Evolutionary conservation across 257 asterid species (phyloP).

Genomic region (Apocynum venetum): DNA sequence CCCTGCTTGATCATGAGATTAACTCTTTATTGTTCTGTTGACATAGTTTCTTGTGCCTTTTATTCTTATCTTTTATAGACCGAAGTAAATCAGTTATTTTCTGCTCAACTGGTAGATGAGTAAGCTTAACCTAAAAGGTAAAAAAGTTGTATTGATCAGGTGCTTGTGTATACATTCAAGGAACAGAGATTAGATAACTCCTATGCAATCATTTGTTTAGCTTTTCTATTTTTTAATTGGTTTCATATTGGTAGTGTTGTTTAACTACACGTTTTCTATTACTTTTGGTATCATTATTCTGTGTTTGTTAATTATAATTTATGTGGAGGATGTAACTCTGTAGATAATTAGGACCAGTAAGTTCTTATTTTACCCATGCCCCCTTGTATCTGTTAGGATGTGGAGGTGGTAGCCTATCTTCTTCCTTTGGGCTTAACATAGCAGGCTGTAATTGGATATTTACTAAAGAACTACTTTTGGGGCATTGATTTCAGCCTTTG

Average conservation of each 20-base stretch:
- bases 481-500: background rate
- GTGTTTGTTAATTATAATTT: too few relatives aligned
- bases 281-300: background rate
- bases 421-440: background rate
- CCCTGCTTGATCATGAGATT: background rate
- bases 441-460: background rate
- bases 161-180: background rate
- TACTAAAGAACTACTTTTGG: too few relatives aligned
- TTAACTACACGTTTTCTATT: too few relatives aligned
- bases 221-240: too few relatives aligned
- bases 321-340: too few relatives aligned
- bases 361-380: background rate
- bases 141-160: background rate
- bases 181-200: background rate
- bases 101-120: background rate
- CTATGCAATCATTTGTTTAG: too few relatives aligned
- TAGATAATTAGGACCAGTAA: background rate
- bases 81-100: background rate
- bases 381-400: background rate
- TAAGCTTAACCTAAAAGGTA: too few relatives aligned
- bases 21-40: background rate
- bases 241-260: background rate
- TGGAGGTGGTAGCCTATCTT: background rate
- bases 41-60: background rate
- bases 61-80: background rate